Percentiles rank a stretch among this genome's conserved stretches.
Conservation (phyloP, 305 asterid species). For the Fraxinus greggii region DNA sequence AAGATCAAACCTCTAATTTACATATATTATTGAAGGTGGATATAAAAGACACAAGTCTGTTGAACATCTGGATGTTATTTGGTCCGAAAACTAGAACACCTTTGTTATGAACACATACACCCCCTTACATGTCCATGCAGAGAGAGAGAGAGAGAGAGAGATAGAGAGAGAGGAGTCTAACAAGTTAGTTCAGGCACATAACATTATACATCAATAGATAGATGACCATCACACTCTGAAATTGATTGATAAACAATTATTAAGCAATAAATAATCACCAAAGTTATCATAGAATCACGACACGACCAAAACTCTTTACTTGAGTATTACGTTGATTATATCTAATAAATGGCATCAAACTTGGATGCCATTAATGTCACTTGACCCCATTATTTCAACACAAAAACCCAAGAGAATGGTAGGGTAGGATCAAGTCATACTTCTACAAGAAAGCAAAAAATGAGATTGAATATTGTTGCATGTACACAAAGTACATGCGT, state of each 20-base stretch:
- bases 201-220: background rate
- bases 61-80: background rate
- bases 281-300: background rate
- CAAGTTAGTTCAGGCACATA: background rate
- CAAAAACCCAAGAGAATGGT: background rate
- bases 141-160: background rate
- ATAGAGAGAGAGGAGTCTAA: background rate
- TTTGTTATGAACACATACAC: slow-evolving; percentile 2
- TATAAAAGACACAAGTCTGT: background rate
- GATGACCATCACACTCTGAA: background rate
- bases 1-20: slow-evolving; percentile 24
- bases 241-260: background rate
- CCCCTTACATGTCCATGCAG: slow-evolving; percentile 8
- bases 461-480: background rate
- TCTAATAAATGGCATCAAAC: background rate
- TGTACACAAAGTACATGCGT: background rate
- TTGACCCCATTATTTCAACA: background rate
- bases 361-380: background rate
- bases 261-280: background rate
- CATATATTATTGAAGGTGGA: background rate
- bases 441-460: background rate
- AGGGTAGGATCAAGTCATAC: background rate
- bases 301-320: background rate
- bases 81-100: background rate
- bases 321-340: background rate